These are phyloP conservation scores for Tagetes patula DNA, from an alignment of 129 eudicot genomes.

Conservation along the genomic window DNA sequence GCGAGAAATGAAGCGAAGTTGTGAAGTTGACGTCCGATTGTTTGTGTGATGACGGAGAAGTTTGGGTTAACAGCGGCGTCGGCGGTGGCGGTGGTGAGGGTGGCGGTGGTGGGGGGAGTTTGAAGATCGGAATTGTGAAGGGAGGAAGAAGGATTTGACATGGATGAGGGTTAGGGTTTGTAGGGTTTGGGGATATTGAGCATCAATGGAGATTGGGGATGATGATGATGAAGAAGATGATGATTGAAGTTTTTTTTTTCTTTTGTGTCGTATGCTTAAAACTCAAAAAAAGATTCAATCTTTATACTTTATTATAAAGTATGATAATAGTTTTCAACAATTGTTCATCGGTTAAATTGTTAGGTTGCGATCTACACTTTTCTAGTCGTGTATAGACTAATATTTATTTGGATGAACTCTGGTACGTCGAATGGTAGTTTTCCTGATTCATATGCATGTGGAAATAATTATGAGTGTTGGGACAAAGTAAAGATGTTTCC, in stretches of 20 bases:
- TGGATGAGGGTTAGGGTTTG: constrained; percentile 19
- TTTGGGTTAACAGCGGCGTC: constrained; percentile 28
- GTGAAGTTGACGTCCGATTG: constrained; percentile 50
- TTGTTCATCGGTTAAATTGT: too few species aligned
- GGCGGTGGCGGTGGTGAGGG: constrained; percentile 15
- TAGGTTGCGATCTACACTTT: too few species aligned
- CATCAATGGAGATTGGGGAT: constrained; percentile 20
- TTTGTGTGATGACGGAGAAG: constrained; percentile 48
- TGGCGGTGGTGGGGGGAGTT: constrained; percentile 7
- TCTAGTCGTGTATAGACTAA: too few species aligned
- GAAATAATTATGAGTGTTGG: too few species aligned
- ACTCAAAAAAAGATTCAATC: not conserved
- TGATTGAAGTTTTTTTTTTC: constrained; percentile 2
- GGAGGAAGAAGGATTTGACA: constrained; percentile 34
- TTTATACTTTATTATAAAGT: not conserved
- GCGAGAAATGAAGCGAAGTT: constrained; percentile 69
- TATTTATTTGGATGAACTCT: too few species aligned
- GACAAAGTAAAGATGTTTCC: too few species aligned
- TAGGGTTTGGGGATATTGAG: not conserved
- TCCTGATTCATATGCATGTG: too few species aligned
- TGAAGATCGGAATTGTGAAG: constrained; percentile 39
- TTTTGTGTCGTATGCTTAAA: constrained; percentile 11
- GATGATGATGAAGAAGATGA: not conserved
- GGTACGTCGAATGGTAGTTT: too few species aligned
- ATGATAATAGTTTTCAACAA: too few species aligned